Conservation (phyloP, 768 basidiomycete genomes). For the Suillus cothurnatus region DNA sequence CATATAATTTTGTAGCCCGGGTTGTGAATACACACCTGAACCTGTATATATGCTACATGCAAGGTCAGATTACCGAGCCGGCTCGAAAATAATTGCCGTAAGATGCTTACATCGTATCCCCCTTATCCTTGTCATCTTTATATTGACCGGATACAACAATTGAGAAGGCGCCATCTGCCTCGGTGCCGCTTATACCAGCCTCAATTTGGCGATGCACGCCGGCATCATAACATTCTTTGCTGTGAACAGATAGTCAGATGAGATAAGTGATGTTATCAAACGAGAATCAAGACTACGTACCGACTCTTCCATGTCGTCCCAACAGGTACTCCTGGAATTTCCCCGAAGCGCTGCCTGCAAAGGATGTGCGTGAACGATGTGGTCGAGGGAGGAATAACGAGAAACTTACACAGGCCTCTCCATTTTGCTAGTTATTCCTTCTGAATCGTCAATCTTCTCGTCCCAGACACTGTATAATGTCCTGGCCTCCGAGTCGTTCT, state of each 20-base stretch:
- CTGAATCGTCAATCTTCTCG: neutral
- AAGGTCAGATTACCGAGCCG: slow-evolving; percentile 3
- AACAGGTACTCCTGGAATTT: slow-evolving; percentile 23
- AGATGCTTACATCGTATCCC: slow-evolving; percentile 26
- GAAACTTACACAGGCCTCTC: neutral
- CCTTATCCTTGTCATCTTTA: slow-evolving; percentile 26
- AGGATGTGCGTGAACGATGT: neutral
- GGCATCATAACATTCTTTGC: slow-evolving; percentile 13
- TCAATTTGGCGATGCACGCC: slow-evolving; percentile 19
- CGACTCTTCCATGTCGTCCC: slow-evolving; percentile 24
- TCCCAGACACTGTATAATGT: neutral
- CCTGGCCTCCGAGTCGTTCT: neutral
- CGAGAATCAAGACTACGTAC: slow-evolving; percentile 12
- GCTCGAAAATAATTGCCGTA: slow-evolving; percentile 19
- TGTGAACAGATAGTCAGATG: neutral
- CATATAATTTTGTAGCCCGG: neutral
- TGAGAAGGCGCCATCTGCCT: slow-evolving; percentile 17
- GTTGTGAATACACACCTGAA: slow-evolving; percentile 8
- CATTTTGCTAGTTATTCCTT: neutral
- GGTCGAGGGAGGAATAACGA: neutral
- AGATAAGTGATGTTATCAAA: slow-evolving; percentile 5
- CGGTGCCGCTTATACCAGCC: slow-evolving; percentile 25
- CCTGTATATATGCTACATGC: slow-evolving; percentile 29
- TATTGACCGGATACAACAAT: slow-evolving; percentile 23
- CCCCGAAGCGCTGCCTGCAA: slow-evolving; percentile 26